A percentile compares a stretch with the other conserved stretches of the same genome.
Conservation (phyloP, 2,329 filamentous ascomycete species). For the Cytospora leucostoma region DNA sequence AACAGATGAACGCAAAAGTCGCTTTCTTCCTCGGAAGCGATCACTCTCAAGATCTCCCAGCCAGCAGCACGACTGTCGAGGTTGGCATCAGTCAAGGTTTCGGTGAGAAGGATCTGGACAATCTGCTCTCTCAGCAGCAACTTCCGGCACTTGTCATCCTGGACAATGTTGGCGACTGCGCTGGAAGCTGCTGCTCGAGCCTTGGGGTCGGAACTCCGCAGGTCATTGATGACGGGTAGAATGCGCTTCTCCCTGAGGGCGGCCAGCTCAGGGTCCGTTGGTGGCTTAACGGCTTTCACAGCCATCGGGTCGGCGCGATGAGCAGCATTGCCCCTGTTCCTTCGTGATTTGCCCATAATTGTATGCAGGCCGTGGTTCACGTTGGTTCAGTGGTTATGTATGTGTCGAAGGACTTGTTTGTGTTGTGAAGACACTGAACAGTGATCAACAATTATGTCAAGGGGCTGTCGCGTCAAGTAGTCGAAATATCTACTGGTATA, state of each 20-base stretch:
- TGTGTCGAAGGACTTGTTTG: background rate
- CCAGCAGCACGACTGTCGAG: slow-evolving; percentile 65
- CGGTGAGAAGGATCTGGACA: slow-evolving; percentile 62
- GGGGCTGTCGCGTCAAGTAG: background rate
- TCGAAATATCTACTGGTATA: background rate
- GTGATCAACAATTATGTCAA: background rate
- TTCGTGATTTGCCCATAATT: slow-evolving; percentile 62
- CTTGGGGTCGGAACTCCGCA: slow-evolving; percentile 60
- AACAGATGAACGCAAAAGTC: slow-evolving; percentile 69
- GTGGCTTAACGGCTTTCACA: slow-evolving; percentile 58
- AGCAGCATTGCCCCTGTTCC: slow-evolving; percentile 51
- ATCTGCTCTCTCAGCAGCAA: slow-evolving; percentile 67
- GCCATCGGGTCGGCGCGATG: slow-evolving; percentile 57
- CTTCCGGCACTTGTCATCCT: slow-evolving; percentile 63
- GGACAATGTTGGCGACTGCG: slow-evolving; percentile 63
- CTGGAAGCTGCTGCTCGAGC: slow-evolving; percentile 60
- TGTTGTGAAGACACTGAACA: too few relatives aligned
- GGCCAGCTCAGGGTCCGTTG: slow-evolving; percentile 63
- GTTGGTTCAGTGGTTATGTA: background rate
- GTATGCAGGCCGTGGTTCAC: background rate
- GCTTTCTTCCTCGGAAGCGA: slow-evolving; percentile 64
- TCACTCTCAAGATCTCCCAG: slow-evolving; percentile 65
- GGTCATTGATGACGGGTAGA: slow-evolving; percentile 61
- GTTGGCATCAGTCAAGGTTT: slow-evolving; percentile 64
- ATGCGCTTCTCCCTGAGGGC: slow-evolving; percentile 65